Evolutionary conservation across 805 yeast species (phyloP), one percentile per base, ranked within the genome.

Genomic region (Metschnikowia matae): DNA sequence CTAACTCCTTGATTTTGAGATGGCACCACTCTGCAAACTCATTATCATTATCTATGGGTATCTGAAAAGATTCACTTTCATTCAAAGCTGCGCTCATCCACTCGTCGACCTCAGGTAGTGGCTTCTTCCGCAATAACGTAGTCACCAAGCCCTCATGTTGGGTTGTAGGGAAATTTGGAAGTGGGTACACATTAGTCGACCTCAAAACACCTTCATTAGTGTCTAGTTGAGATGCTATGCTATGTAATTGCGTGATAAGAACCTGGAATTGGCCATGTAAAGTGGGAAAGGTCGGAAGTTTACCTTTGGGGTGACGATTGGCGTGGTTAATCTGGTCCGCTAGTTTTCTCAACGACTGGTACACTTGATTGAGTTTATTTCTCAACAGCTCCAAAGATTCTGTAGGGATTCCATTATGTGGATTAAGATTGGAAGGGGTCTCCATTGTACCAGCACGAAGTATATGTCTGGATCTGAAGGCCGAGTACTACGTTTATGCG

Each of bases 221-320:
- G 38, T 83, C 81, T 21, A 94, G 63, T 1, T 89, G 84, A 5
- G 79, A 68, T 0, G 95, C 81, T n/a, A 92, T 78, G 2, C 96
- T 84, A 40, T 81, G 80, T 41, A 92, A 70, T 64, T 94, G 98
- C 14, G 96, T 87, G 32, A 91, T 66, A 7, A 89, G 79, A 26
- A 91, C 89, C 58, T 83, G 88, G 59, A 89, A 81, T 66, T 92
- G 98, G 53, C 85, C 83, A 61, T 88, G 97, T 18, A 92, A 69
- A 3, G 87, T 82, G 15, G 83, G 83, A 80, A 78, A 80, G 40
- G 68, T 68, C 15, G 67, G 82, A 13, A 71, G 57, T 48, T 63
- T 68, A 61, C 60, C 73, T 54, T 60, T 66, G 10, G 70, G 74
- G 48, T 69, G 64, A 46, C 77, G 55, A 52, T 57, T 67, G 45